phyloP scores from a whole-genome alignment of 1,284 basidiomycete genomes.

The Marasmius oreades region DNA sequence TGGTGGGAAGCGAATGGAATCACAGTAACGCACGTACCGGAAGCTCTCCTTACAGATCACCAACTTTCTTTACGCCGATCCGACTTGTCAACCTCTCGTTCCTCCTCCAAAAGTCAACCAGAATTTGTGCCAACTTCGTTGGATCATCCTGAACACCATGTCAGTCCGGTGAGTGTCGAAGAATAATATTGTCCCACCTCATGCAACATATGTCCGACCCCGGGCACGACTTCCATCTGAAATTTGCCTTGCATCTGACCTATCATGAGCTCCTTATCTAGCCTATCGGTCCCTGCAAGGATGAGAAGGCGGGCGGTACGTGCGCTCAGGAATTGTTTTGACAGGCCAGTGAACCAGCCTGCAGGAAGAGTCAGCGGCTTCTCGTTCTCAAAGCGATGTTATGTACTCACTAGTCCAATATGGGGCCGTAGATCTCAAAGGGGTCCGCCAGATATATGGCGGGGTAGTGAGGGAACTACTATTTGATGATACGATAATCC shows the following conservation, averaged over 20 bases:
- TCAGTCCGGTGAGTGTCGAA: conserved; percentile 1
- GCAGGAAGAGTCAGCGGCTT: neutral
- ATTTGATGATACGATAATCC: conserved; percentile 55
- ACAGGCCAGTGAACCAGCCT: conserved; percentile 93
- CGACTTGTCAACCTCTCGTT: conserved; percentile 77
- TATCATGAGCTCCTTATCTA: conserved; percentile 94
- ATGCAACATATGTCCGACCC: conserved; percentile 90
- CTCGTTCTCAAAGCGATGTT: conserved; percentile 2
- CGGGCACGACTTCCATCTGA: conserved; percentile 84
- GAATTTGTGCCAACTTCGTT: conserved; percentile 67
- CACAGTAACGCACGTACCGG: too few relatives aligned
- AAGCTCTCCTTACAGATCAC: too few relatives aligned
- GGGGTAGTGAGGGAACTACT: conserved; percentile 34
- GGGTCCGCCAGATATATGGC: conserved; percentile 76
- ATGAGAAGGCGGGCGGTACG: conserved; percentile 84
- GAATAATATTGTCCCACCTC: conserved; percentile 54
- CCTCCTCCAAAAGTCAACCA: conserved; percentile 88
- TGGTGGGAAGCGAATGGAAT: too few relatives aligned
- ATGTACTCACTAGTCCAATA: conserved; percentile 78
- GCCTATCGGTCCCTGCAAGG: conserved; percentile 88
- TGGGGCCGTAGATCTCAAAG: conserved; percentile 80
- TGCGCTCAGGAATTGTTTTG: conserved; percentile 70
- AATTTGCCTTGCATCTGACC: conserved; percentile 99
- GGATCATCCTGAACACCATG: conserved; percentile 72
- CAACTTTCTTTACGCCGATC: conserved; percentile 80